These are phyloP conservation scores for Veloporphyrellus conicus DNA, from an alignment of 1,284 basidiomycete species.

Conservation along the genomic window DNA sequence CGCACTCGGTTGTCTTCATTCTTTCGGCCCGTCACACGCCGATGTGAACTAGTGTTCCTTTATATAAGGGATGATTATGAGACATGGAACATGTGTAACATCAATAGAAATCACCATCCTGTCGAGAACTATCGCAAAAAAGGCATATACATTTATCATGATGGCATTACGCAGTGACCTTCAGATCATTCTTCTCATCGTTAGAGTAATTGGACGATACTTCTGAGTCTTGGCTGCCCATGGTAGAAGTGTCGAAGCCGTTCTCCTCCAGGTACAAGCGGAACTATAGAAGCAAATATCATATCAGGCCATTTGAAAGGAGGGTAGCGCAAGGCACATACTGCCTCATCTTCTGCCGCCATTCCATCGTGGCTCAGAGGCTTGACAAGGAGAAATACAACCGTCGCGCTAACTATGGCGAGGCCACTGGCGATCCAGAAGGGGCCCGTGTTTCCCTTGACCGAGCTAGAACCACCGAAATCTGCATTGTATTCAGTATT, in stretches of 20 bases:
- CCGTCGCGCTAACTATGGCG: conserved; percentile 71
- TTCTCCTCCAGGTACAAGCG: conserved; percentile 71
- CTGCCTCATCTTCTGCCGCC: conserved; percentile 62
- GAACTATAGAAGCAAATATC: conserved; percentile 47
- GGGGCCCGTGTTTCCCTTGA: conserved; percentile 68
- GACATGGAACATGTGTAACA: neutral
- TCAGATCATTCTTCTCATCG: conserved; percentile 20
- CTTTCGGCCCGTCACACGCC: neutral
- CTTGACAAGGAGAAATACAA: conserved; percentile 72
- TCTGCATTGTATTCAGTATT: conserved; percentile 36
- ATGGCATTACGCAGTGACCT: conserved; percentile 7
- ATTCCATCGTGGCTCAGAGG: conserved; percentile 78
- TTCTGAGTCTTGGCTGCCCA: conserved; percentile 48
- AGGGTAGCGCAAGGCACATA: conserved; percentile 7
- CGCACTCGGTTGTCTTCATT: too few species aligned
- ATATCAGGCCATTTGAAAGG: neutral
- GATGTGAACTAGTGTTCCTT: neutral
- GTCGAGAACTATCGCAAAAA: conserved; percentile 1
- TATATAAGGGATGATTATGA: neutral
- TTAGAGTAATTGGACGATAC: conserved; percentile 13
- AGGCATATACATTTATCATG: conserved; percentile 1
- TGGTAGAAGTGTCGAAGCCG: conserved; percentile 70
- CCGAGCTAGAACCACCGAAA: conserved; percentile 51
- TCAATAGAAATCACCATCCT: neutral
- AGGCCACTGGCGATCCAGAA: conserved; percentile 81